Evolutionary conservation across 176 grass and related monocot species (phyloP).

Genomic region (Ampelocalamus luodianensis): DNA sequence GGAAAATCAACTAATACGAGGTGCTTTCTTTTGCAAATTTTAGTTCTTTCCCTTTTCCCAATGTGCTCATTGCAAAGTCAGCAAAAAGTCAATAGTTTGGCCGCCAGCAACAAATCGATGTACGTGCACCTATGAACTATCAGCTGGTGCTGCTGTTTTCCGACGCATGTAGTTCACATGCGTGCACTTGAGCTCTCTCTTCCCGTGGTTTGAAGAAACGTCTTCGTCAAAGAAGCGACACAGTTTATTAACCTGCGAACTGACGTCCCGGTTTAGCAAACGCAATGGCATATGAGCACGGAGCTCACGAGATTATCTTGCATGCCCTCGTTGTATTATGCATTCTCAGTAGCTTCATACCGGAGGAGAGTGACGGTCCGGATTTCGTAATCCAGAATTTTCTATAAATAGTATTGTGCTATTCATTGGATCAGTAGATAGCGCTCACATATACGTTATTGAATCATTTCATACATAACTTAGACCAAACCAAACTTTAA

Average conservation of each 20-base stretch:
- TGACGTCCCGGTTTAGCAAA: background rate
- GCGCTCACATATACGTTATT: too few species aligned
- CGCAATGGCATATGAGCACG: background rate
- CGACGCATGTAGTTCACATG: background rate
- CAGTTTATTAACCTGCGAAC: background rate
- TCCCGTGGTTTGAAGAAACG: background rate
- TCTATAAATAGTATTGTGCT: too few species aligned
- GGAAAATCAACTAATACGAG: background rate
- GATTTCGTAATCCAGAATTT: too few species aligned
- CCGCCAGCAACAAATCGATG: background rate
- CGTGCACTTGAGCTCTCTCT: background rate
- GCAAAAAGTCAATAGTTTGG: conserved; percentile 15
- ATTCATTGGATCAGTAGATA: too few species aligned
- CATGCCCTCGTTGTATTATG: too few species aligned
- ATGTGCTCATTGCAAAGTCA: background rate
- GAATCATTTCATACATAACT: too few species aligned
- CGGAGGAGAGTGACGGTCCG: too few species aligned
- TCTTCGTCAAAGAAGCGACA: background rate
- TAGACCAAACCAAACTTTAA: too few species aligned
- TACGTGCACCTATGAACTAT: background rate
- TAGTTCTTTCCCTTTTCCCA: background rate
- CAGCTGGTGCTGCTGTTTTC: background rate
- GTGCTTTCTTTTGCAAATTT: background rate
- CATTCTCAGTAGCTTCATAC: too few species aligned
- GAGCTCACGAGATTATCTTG: too few species aligned